Conservation (phyloP, 495 filamentous ascomycete species). For the Penicillium manginii region DNA sequence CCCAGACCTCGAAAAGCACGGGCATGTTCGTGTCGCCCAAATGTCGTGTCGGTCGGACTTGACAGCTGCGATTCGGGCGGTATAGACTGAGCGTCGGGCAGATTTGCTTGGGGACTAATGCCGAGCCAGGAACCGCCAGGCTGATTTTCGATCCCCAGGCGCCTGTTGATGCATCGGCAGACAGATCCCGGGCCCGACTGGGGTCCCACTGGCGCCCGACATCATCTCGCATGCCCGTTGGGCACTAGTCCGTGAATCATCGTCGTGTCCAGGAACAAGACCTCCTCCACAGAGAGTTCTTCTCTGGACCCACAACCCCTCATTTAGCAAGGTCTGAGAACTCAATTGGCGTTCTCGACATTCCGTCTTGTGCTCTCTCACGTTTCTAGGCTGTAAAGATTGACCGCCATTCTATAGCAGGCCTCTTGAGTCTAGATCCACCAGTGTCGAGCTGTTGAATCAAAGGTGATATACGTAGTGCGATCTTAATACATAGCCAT, state of each 20-base stretch:
- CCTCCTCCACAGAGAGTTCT: neutral
- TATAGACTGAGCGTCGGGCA: conserved; percentile 28
- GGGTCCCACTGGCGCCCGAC: conserved; percentile 18
- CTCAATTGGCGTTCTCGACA: neutral
- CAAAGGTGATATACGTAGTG: too few species aligned
- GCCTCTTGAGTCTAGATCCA: neutral
- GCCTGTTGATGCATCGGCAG: conserved; percentile 22
- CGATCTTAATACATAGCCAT: too few species aligned
- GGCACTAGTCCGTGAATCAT: conserved; percentile 23
- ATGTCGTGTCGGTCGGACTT: conserved; percentile 18
- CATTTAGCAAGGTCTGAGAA: neutral
- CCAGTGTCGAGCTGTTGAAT: too few species aligned
- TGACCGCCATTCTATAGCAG: neutral
- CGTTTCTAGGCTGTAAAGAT: neutral
- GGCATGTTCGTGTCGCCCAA: conserved; percentile 6
- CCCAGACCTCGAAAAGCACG: neutral
- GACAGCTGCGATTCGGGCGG: conserved; percentile 10
- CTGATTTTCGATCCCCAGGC: conserved; percentile 22
- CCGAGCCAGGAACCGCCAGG: conserved; percentile 31
- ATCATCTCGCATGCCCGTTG: conserved; percentile 29
- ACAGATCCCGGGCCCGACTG: conserved; percentile 19
- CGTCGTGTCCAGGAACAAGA: conserved; percentile 12
- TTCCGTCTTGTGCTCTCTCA: neutral
- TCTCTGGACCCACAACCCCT: neutral
- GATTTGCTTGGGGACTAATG: conserved; percentile 32